Percentiles rank a stretch among this genome's conserved stretches.
phyloP scores from a whole-genome alignment of 805 yeast genomes.

The Candida orba region DNA sequence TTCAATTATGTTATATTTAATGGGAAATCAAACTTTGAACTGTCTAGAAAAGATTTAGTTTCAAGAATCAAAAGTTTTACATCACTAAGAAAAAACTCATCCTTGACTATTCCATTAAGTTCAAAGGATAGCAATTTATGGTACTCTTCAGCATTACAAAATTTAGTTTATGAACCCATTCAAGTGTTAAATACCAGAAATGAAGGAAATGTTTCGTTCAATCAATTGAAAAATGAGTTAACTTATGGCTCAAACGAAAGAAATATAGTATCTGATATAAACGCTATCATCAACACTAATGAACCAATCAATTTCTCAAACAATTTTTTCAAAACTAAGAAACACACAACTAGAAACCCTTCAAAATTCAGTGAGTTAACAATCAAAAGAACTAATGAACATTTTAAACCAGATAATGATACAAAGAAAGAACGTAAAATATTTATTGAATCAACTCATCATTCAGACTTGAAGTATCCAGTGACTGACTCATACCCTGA shows the following conservation, averaged over 20 bases:
- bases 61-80: constrained; percentile 41
- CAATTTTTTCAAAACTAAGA: constrained; percentile 3
- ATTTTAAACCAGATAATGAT: not conserved
- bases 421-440: constrained; percentile 3
- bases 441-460: constrained; percentile 4
- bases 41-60: constrained; percentile 16
- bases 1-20: constrained; percentile 42
- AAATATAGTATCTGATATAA: constrained; percentile 39
- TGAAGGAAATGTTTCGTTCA: constrained; percentile 30
- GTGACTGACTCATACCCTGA: constrained; percentile 30
- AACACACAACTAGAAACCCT: not conserved
- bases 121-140: constrained; percentile 27
- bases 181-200: constrained; percentile 35
- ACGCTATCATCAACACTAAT: constrained; percentile 7
- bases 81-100: constrained; percentile 39
- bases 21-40: constrained; percentile 14
- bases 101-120: constrained; percentile 53
- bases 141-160: constrained; percentile 34
- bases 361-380: constrained; percentile 25
- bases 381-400: constrained; percentile 16
- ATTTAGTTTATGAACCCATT: constrained; percentile 38
- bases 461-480: constrained; percentile 9
- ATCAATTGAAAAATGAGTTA: constrained; percentile 35
- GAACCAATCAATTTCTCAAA: constrained; percentile 7
- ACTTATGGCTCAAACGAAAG: constrained; percentile 33